Conservation (phyloP, 1,139 yeast species). For the Kodamaea suecica region DNA sequence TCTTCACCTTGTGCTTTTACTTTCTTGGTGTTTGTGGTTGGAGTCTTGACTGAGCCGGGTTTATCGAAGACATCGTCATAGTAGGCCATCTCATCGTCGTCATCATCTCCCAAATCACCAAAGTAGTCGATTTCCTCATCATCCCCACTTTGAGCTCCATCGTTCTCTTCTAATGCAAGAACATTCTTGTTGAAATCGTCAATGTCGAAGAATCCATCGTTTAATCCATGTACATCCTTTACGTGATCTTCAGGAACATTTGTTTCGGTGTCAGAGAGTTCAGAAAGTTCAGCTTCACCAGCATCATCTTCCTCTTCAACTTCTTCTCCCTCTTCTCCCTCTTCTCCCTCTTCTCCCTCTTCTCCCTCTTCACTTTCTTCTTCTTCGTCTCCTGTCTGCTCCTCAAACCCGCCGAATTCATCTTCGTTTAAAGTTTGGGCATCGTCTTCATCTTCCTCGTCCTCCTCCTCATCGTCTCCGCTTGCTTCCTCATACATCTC, state of each 20-base stretch:
- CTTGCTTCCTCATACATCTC: constrained; percentile 19
- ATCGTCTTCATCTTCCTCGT: constrained; percentile 15
- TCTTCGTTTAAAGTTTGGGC: constrained; percentile 17
- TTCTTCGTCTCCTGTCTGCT: constrained; percentile 18
- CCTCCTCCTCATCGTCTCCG: constrained; percentile 18
- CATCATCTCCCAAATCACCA: constrained; percentile 48
- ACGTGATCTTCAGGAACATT: constrained; percentile 14
- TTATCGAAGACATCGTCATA: constrained; percentile 74
- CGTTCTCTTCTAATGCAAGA: constrained; percentile 61
- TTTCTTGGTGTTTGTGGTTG: constrained; percentile 14
- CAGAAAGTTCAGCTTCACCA: constrained; percentile 10
- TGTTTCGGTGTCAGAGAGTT: constrained; percentile 17
- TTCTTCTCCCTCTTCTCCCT: constrained; percentile 9
- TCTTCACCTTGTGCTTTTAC: constrained; percentile 25
- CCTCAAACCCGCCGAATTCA: constrained; percentile 20
- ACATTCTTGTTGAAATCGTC: constrained; percentile 85
- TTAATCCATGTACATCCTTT: constrained; percentile 63
- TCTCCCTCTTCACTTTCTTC: constrained; percentile 22
- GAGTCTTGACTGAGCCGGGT: constrained; percentile 34
- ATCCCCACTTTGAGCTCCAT: constrained; percentile 30
- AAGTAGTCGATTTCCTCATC: constrained; percentile 64
- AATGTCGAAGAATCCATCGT: constrained; percentile 82
- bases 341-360: constrained; percentile 15
- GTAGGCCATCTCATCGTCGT: constrained; percentile 62
- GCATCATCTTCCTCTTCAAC: constrained; percentile 15